Conservation (phyloP, 192 early-diverging fungal genomes). For the Backusella macrospora region DNA sequence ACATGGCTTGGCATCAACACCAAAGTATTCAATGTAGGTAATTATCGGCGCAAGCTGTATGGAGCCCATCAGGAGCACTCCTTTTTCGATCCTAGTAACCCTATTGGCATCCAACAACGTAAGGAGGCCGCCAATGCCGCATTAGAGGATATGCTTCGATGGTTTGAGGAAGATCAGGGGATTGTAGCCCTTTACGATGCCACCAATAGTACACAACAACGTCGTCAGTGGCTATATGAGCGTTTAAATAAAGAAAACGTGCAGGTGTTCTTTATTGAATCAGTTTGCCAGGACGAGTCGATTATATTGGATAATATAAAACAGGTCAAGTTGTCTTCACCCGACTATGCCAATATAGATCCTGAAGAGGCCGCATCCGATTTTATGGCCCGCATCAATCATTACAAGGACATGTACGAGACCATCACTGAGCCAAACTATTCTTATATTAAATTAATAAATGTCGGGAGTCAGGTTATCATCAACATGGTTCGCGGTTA, state of each 20-base stretch:
- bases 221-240: conserved; percentile 75
- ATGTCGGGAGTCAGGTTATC: conserved; percentile 88
- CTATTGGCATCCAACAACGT: conserved; percentile 69
- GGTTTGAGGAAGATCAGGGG: conserved; percentile 82
- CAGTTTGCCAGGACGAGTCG: conserved; percentile 88
- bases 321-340: conserved; percentile 93
- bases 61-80: conserved; percentile 80
- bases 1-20: conserved; percentile 93
- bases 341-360: conserved; percentile 92
- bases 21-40: conserved; percentile 97
- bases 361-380: conserved; percentile 85
- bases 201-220: conserved; percentile 92
- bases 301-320: conserved; percentile 90
- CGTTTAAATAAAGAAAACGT: conserved; percentile 71
- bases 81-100: conserved; percentile 92
- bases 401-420: conserved; percentile 93
- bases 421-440: conserved; percentile 73
- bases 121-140: conserved; percentile 82
- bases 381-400: conserved; percentile 88
- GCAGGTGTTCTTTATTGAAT: conserved; percentile 96
- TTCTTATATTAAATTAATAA: conserved; percentile 94
- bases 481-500: conserved; percentile 96
- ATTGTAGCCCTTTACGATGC: conserved; percentile 96
- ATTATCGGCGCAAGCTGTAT: conserved; percentile 89
- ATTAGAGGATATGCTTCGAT: conserved; percentile 89